These are phyloP conservation scores for Cutaneotrichosporon spelunceum DNA, from an alignment of 1,284 basidiomycete genomes.

Conservation along the genomic window DNA sequence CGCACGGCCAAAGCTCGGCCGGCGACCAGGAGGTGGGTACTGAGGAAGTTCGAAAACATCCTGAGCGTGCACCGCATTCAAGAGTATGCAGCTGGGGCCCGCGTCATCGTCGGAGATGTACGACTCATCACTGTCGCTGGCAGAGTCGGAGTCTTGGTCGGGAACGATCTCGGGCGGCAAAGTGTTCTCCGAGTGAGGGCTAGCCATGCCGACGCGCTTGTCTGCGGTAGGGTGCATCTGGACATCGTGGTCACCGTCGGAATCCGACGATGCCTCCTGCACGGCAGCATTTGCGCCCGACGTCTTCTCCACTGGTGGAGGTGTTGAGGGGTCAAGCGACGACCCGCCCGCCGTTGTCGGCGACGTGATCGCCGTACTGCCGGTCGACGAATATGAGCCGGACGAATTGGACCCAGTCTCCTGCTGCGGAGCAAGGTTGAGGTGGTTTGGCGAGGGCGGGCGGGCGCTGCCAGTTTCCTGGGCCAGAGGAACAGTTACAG, in stretches of 20 bases:
- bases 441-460: not conserved
- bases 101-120: slow-evolving; percentile 29
- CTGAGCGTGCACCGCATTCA: slow-evolving; percentile 47
- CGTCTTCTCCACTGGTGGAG: slow-evolving; percentile 3
- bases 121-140: slow-evolving; percentile 13
- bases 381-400: slow-evolving; percentile 36
- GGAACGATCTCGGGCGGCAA: slow-evolving; percentile 7
- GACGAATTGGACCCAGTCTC: slow-evolving; percentile 27
- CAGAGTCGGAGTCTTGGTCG: slow-evolving; percentile 10
- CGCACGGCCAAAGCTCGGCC: slow-evolving; percentile 16
- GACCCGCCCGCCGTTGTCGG: slow-evolving; percentile 22
- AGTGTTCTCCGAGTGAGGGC: not conserved
- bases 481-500: not conserved
- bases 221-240: slow-evolving; percentile 48
- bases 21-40: slow-evolving; percentile 23
- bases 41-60: slow-evolving; percentile 48
- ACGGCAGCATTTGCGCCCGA: not conserved
- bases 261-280: slow-evolving; percentile 4
- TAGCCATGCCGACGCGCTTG: slow-evolving; percentile 26
- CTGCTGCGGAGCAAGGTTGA: slow-evolving; percentile 5
- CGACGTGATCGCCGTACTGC: slow-evolving; percentile 31
- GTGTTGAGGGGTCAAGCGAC: slow-evolving; percentile 10
- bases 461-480: not conserved
- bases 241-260: slow-evolving; percentile 32
- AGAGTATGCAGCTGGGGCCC: slow-evolving; percentile 42